Percentiles rank a stretch among this genome's conserved stretches.
These are phyloP conservation scores for Cyclotella kingstonii DNA, from an alignment of 108 stramenopile genomes.

Conservation along the genomic window DNA sequence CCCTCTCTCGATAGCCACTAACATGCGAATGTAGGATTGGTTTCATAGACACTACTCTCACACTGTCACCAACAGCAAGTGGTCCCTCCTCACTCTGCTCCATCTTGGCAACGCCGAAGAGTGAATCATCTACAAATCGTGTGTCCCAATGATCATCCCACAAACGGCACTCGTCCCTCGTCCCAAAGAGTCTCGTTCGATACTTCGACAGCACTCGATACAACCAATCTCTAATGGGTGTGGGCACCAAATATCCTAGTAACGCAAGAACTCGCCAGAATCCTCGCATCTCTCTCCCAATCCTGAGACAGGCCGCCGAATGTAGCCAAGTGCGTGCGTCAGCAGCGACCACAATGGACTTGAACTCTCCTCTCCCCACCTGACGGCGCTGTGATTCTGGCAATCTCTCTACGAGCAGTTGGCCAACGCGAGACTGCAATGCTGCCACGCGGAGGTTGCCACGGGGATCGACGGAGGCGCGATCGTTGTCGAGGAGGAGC, in stretches of 20 bases:
- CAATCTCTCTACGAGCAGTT: conserved; percentile 23
- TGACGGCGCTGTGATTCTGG: neutral
- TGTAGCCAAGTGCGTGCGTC: conserved; percentile 9
- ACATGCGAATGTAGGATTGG: conserved; percentile 43
- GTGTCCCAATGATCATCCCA: conserved; percentile 54
- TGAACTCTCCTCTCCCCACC: conserved; percentile 20
- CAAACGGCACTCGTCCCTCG: conserved; percentile 58
- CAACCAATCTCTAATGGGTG: conserved; percentile 49
- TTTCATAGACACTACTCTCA: conserved; percentile 22
- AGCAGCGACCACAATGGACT: conserved; percentile 38
- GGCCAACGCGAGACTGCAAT: conserved; percentile 37
- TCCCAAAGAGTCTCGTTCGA: conserved; percentile 54
- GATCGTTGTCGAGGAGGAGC: conserved; percentile 59
- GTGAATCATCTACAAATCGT: conserved; percentile 44
- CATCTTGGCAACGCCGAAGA: conserved; percentile 9
- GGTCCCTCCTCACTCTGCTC: conserved; percentile 5
- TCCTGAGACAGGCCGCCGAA: conserved; percentile 31
- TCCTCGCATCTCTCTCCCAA: conserved; percentile 33
- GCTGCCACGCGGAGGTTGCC: conserved; percentile 48
- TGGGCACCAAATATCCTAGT: conserved; percentile 37
- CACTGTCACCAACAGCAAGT: conserved; percentile 12
- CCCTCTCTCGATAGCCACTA: conserved; percentile 5
- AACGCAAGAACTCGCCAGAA: conserved; percentile 44
- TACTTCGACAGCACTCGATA: conserved; percentile 55
- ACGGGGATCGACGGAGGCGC: conserved; percentile 20